phyloP scores from a whole-genome alignment of 2,329 filamentous ascomycete genomes.

The Thyridium curvatum region DNA sequence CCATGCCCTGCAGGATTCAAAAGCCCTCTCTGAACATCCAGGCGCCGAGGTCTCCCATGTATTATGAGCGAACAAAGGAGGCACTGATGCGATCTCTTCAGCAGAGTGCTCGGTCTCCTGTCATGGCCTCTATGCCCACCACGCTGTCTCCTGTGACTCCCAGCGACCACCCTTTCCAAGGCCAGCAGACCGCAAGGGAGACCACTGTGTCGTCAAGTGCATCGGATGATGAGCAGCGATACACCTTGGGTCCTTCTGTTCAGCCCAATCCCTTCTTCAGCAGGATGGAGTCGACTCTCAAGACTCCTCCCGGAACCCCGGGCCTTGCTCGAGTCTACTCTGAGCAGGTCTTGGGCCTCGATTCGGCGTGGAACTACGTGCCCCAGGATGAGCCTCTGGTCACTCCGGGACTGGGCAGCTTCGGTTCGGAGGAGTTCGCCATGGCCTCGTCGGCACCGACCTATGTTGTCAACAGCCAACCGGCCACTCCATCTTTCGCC shows the following conservation, averaged over 20 bases:
- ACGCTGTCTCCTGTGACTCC: slow-evolving; percentile 30
- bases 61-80: slow-evolving; percentile 38
- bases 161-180: slow-evolving; percentile 1
- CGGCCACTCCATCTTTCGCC: slow-evolving; percentile 40
- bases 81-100: slow-evolving; percentile 31
- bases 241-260: slow-evolving; percentile 11
- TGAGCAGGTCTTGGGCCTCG: slow-evolving; percentile 31
- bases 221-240: slow-evolving; percentile 29
- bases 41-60: slow-evolving; percentile 35
- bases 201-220: slow-evolving; percentile 28
- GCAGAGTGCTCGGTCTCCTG: slow-evolving; percentile 31
- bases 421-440: slow-evolving; percentile 38
- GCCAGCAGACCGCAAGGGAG: slow-evolving; percentile 27
- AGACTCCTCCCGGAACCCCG: slow-evolving; percentile 48
- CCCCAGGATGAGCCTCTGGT: slow-evolving; percentile 41
- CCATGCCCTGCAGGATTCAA: slow-evolving; percentile 31
- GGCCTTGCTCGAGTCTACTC: slow-evolving; percentile 34
- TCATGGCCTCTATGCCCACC: slow-evolving; percentile 26
- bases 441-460: slow-evolving; percentile 30
- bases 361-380: slow-evolving; percentile 24
- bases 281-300: slow-evolving; percentile 34
- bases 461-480: slow-evolving; percentile 42
- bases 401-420: slow-evolving; percentile 38
- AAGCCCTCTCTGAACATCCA: slow-evolving; percentile 22
- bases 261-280: slow-evolving; percentile 15